Conservation (phyloP, 768 basidiomycete species). For the Kockovaella imperatae region DNA sequence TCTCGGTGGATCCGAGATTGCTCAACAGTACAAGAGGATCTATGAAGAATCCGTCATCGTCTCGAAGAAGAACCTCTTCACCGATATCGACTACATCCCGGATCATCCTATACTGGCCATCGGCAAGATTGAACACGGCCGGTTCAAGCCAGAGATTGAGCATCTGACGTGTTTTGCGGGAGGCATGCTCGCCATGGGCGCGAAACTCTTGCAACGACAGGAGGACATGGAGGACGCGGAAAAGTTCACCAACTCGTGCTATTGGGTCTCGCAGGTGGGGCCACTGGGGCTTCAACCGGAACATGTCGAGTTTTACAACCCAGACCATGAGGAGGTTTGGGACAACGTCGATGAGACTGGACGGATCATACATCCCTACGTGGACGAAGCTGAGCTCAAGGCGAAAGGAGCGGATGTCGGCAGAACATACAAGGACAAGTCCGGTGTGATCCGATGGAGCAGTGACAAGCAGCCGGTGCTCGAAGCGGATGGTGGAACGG, state of each 20-base stretch:
- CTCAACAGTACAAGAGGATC: conserved; percentile 42
- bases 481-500: conserved; percentile 4
- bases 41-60: conserved; percentile 44
- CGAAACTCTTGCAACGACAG: conserved; percentile 41
- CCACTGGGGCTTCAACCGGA: conserved; percentile 42
- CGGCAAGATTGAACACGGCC: conserved; percentile 20
- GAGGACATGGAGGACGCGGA: conserved; percentile 41
- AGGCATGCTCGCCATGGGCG: conserved; percentile 48
- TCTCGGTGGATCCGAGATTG: conserved; percentile 26
- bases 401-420: background rate
- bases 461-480: conserved; percentile 9
- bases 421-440: conserved; percentile 14
- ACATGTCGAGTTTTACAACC: conserved; percentile 29
- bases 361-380: background rate
- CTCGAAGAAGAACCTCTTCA: conserved; percentile 36
- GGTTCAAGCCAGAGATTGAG: conserved; percentile 28
- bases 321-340: background rate
- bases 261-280: conserved; percentile 43
- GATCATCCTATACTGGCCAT: conserved; percentile 25
- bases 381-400: conserved; percentile 2
- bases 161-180: conserved; percentile 47
- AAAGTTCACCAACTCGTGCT: conserved; percentile 45
- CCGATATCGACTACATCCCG: conserved; percentile 40
- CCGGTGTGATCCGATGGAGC: conserved; percentile 16
- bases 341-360: conserved; percentile 1